phyloP scores from a whole-genome alignment of 345 rosid genomes.

The Hypericum androsaemum region DNA sequence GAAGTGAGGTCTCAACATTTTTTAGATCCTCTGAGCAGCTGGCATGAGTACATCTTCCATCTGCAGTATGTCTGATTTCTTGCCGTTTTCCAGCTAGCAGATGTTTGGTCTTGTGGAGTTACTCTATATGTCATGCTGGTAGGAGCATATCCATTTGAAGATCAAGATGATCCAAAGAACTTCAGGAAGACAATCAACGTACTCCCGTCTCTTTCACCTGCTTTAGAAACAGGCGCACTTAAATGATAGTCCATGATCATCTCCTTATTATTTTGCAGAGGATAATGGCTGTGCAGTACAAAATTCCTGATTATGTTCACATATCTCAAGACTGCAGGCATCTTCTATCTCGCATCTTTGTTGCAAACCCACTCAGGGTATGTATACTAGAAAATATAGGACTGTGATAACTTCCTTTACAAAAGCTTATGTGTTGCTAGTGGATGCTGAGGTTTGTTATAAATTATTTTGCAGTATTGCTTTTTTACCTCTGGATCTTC shows the following conservation, averaged over 20 bases:
- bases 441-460: no score
- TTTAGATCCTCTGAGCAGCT: no score
- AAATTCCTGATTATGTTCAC: conserved; percentile 4
- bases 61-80: neutral
- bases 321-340: conserved; percentile 7
- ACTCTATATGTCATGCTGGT: conserved; percentile 5
- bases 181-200: conserved; percentile 5
- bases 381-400: neutral
- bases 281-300: conserved; percentile 6
- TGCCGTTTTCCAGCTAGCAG: conserved; percentile 1
- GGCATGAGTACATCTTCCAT: no score
- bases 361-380: conserved; percentile 7
- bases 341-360: neutral
- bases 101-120: conserved; percentile 5
- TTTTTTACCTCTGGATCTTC: no score
- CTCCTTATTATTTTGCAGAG: neutral
- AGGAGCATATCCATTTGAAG: conserved; percentile 4
- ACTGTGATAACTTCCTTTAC: no score
- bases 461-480: no score
- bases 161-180: conserved; percentile 5
- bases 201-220: neutral
- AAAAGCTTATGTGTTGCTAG: no score
- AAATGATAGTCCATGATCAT: no score
- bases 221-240: neutral
- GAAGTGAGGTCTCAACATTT: no score